Conservation (phyloP, 345 rosid genomes). For the Dipteronia sinensis region DNA sequence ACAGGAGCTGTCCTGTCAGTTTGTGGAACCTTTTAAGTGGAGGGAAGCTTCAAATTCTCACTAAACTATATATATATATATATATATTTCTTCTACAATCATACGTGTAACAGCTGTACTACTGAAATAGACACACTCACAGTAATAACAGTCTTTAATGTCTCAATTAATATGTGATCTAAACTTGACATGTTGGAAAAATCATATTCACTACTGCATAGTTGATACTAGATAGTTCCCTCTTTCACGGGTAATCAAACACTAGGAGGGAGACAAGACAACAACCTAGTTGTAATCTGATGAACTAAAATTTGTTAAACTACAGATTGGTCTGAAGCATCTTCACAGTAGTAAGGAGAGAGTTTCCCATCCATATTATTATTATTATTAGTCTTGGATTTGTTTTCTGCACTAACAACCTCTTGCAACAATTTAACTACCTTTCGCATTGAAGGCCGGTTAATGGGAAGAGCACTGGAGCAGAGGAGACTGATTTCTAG, state of each 20-base stretch:
- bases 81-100: constrained; percentile 18
- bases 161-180: constrained; percentile 15
- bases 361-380: constrained; percentile 67
- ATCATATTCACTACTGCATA: too few relatives aligned
- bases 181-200: constrained; percentile 13
- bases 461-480: constrained; percentile 71
- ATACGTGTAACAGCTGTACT: constrained; percentile 3
- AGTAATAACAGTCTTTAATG: not conserved
- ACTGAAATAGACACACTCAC: not conserved
- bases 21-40: not conserved
- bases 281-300: not conserved
- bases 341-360: constrained; percentile 62
- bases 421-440: constrained; percentile 89
- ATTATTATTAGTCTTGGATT: constrained; percentile 30
- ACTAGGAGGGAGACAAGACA: not conserved
- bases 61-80: not conserved
- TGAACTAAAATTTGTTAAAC: constrained; percentile 20
- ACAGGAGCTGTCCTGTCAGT: not conserved
- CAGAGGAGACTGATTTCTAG: constrained; percentile 77
- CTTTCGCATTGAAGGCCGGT: constrained; percentile 88
- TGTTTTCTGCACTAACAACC: constrained; percentile 27
- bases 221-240: not conserved
- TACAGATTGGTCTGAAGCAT: constrained; percentile 36
- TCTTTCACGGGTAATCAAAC: constrained; percentile 13
- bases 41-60: constrained; percentile 8